These are phyloP conservation scores for Floccularia luteovirens DNA, from an alignment of 768 basidiomycete species.

Conservation along the genomic window DNA sequence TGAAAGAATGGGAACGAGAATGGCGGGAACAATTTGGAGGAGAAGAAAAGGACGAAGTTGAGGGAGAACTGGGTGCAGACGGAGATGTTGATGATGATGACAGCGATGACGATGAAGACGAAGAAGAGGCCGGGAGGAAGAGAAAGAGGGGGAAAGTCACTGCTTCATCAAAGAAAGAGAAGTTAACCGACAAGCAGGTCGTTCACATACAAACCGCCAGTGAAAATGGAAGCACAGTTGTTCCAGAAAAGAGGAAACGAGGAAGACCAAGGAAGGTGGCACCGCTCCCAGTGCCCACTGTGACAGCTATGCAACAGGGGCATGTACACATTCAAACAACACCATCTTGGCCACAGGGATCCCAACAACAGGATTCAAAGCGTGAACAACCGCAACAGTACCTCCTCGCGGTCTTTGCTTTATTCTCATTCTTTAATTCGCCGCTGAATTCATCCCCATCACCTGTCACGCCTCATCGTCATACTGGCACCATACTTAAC, in stretches of 20 bases:
- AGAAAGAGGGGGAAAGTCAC: conserved; percentile 55
- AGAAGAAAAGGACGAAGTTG: conserved; percentile 63
- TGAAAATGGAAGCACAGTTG: conserved; percentile 18
- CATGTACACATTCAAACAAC: neutral
- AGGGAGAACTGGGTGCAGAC: conserved; percentile 40
- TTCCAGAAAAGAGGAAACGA: conserved; percentile 76
- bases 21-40: conserved; percentile 74
- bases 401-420: conserved; percentile 74
- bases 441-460: conserved; percentile 43
- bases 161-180: conserved; percentile 11
- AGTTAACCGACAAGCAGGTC: conserved; percentile 40
- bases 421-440: conserved; percentile 84
- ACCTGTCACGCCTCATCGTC: conserved; percentile 32
- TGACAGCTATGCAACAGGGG: conserved; percentile 2
- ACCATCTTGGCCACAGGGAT: neutral
- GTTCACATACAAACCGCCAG: conserved; percentile 12
- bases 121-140: conserved; percentile 38
- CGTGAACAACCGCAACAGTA: conserved; percentile 42
- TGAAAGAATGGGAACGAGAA: conserved; percentile 70
- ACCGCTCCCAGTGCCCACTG: conserved; percentile 30
- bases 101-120: conserved; percentile 32
- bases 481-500: conserved; percentile 51
- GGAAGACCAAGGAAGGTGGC: conserved; percentile 74
- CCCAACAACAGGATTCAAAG: neutral
- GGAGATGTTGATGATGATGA: conserved; percentile 56